Conservation (phyloP, 2,329 filamentous ascomycete species). For the Lachnellula occidentalis region DNA sequence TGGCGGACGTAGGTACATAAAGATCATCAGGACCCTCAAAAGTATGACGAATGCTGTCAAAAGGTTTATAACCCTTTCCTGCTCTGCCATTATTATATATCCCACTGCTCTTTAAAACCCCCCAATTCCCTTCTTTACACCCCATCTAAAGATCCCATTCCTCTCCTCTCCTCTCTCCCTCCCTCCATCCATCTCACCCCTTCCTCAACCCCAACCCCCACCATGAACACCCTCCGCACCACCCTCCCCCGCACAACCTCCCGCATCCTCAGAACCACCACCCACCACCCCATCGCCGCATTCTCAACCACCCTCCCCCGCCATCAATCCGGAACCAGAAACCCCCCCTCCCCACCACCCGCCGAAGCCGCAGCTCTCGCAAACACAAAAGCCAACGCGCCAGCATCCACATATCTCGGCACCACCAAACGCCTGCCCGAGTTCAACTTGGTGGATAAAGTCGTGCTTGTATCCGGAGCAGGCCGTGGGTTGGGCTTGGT, state of each 20-base stretch:
- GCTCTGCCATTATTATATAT: no score
- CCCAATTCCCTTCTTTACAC: neutral
- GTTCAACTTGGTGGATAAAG: conserved; percentile 62
- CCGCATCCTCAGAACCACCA: neutral
- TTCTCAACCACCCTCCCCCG: neutral
- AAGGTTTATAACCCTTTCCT: neutral
- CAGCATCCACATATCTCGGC: conserved; percentile 17
- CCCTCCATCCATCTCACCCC: no score
- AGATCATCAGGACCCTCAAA: neutral
- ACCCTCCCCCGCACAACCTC: neutral
- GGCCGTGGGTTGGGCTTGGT: conserved; percentile 68
- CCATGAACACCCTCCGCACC: neutral
- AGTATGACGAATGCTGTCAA: neutral
- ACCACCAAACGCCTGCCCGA: conserved; percentile 38
- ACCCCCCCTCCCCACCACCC: neutral
- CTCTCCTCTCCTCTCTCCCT: no score
- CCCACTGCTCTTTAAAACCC: neutral
- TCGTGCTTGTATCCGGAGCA: conserved; percentile 66
- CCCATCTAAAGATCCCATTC: no score
- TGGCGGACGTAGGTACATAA: no score
- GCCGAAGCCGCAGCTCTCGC: conserved; percentile 13
- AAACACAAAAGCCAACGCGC: neutral
- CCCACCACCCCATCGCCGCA: neutral
- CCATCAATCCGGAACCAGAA: neutral
- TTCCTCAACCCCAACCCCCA: neutral